Percentiles rank a stretch among this genome's conserved stretches.
phyloP scores from a whole-genome alignment of 2,329 filamentous ascomycete species.

The Fusarium sp. region DNA sequence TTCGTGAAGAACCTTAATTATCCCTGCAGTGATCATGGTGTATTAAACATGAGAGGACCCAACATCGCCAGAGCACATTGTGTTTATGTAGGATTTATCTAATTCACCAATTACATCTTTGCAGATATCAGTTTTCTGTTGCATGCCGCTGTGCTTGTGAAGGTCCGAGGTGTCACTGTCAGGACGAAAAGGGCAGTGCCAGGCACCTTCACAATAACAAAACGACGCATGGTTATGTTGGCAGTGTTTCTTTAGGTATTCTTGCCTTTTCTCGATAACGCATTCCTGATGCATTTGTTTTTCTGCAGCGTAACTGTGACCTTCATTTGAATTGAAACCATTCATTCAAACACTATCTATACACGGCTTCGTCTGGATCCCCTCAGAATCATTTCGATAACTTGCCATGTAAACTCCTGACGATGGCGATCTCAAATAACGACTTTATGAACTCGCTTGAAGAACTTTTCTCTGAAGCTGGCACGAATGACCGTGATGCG shows the following conservation, averaged over 20 bases:
- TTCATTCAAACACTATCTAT: neutral
- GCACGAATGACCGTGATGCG: neutral
- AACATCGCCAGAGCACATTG: neutral
- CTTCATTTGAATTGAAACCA: neutral
- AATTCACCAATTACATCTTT: neutral
- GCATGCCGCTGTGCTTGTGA: neutral
- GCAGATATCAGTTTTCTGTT: neutral
- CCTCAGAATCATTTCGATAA: neutral
- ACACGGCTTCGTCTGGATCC: neutral
- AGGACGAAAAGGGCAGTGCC: neutral
- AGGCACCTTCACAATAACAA: neutral
- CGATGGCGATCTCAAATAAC: neutral
- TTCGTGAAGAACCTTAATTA: neutral
- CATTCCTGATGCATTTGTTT: neutral
- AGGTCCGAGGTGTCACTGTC: neutral
- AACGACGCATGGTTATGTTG: neutral
- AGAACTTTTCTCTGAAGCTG: slow-evolving; percentile 35
- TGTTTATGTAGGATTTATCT: neutral
- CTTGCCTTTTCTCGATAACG: neutral
- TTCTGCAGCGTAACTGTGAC: neutral
- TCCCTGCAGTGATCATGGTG: neutral
- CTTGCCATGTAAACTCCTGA: neutral
- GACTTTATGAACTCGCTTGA: slow-evolving; percentile 29
- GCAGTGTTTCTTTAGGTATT: neutral
- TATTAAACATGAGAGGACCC: neutral